A percentile compares a stretch with the other conserved stretches of the same genome.
Evolutionary conservation across 306 rosid species (phyloP).

Genomic region (Casuarina glauca): DNA sequence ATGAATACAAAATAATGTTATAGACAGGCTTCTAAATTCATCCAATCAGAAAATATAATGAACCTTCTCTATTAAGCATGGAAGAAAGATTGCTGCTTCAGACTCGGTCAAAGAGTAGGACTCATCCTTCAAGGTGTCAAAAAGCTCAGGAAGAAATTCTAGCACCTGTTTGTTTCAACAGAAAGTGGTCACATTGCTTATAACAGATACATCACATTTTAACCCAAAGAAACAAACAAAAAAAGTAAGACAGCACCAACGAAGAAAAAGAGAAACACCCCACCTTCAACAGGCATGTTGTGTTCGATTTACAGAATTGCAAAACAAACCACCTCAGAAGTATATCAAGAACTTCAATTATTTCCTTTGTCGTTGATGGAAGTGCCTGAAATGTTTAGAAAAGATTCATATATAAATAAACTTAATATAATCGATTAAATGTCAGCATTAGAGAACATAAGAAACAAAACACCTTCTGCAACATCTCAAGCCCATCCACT

Average conservation of each 20-base stretch:
- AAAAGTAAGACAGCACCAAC: conserved; percentile 1
- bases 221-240: not conserved
- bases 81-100: conserved; percentile 91
- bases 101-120: conserved; percentile 78
- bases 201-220: conserved; percentile 4
- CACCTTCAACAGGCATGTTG: conserved; percentile 95
- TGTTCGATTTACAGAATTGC: conserved; percentile 98
- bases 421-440: conserved; percentile 13
- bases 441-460: not conserved
- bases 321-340: conserved; percentile 90
- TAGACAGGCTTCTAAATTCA: not conserved
- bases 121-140: conserved; percentile 78
- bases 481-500: conserved; percentile 93
- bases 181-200: conserved; percentile 2
- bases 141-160: conserved; percentile 91
- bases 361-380: conserved; percentile 75
- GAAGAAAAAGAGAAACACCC: conserved; percentile 7
- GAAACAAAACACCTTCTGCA: conserved; percentile 74
- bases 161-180: conserved; percentile 62
- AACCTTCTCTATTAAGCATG: conserved; percentile 95
- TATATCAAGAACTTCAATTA: conserved; percentile 88
- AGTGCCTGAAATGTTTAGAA: conserved; percentile 65
- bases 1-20: not conserved
- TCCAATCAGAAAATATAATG: conserved; percentile 2
- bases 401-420: conserved; percentile 11